Evolutionary conservation across 306 rosid species (phyloP).

Genomic region (Macrotyloma uniflorum): DNA sequence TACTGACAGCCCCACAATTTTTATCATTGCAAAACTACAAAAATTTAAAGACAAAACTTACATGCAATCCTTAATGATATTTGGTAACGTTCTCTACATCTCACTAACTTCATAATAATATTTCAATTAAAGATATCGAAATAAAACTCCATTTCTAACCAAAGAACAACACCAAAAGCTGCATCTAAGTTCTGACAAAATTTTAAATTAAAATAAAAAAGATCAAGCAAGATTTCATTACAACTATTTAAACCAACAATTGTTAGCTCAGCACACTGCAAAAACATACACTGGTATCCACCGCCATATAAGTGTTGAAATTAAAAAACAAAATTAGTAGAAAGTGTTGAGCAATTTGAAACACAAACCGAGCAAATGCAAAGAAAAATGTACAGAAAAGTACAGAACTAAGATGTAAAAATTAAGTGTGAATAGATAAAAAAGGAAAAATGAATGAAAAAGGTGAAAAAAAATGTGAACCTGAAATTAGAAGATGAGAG

Average conservation of each 20-base stretch:
- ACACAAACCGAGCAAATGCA: neutral
- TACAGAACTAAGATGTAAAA: neutral
- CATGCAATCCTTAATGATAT: neutral
- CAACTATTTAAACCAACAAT: neutral
- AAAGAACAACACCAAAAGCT: neutral
- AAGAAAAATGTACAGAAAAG: neutral
- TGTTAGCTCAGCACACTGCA: neutral
- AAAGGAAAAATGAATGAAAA: neutral
- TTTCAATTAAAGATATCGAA: neutral
- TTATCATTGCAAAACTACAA: neutral
- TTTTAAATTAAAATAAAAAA: neutral
- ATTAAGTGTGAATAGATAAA: neutral
- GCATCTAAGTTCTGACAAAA: neutral
- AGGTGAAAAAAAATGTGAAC: conserved; percentile 24
- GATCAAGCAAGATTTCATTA: neutral
- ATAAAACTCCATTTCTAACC: neutral
- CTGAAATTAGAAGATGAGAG: conserved; percentile 32
- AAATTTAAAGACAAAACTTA: neutral
- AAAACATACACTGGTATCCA: neutral
- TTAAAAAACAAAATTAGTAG: neutral
- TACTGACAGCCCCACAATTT: no score
- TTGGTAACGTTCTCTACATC: neutral
- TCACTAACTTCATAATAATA: neutral
- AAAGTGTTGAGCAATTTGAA: neutral
- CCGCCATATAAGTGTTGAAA: neutral